Evolutionary conservation across 2,329 filamentous ascomycete genomes (phyloP), one percentile per base, ranked within the genome.

Genomic region (Pseudocercospora eumusae): DNA sequence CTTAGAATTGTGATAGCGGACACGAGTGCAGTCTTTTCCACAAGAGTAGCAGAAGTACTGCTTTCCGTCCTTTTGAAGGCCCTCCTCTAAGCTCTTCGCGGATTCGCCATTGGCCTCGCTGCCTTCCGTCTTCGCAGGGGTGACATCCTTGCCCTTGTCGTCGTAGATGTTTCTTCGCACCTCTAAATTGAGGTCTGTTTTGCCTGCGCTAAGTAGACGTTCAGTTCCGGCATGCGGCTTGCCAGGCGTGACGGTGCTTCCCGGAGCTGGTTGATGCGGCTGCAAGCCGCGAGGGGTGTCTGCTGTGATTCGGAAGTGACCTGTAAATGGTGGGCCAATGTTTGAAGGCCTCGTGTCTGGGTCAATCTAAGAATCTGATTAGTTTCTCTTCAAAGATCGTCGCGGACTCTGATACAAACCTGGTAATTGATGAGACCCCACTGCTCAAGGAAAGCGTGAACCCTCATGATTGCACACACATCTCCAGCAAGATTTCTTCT

Each of bases 391-490:
- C 15, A 18, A 13, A 18, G 8, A 6, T 23, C 6, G 8, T n/a
- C n/a, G 15, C 27, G 13, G 2, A 10, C 1, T 44, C 11, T 6
- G 10, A 18, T 25, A 54, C 68, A 31, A 64, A 96, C 93, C 83
- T 99, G 95, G 75, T 99, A 99, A 79, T 99, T 99, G 76, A 99
- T 97, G 72, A 99, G 82, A 7, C 95, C 95, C 95, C 95, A 99
- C 76, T 98, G 93, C 79, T 99, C 95, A 36, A 99, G 83, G 79
- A 99, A 99, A 15, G 92, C 90, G 77, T 99, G 95, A 18, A 99
- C 93, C 67, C 95, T 89, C 95, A 99, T 99, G 70, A 99, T 99
- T 42, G 95, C 93, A 79, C 95, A 99, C 31, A 99, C 95, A 77
- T 99, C 95, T 67, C 95, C 95, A 21, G 95, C 95, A 73, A 99